These are phyloP conservation scores for Talaromyces sp. DNA, from an alignment of 2,329 filamentous ascomycete species.

Conservation along the genomic window DNA sequence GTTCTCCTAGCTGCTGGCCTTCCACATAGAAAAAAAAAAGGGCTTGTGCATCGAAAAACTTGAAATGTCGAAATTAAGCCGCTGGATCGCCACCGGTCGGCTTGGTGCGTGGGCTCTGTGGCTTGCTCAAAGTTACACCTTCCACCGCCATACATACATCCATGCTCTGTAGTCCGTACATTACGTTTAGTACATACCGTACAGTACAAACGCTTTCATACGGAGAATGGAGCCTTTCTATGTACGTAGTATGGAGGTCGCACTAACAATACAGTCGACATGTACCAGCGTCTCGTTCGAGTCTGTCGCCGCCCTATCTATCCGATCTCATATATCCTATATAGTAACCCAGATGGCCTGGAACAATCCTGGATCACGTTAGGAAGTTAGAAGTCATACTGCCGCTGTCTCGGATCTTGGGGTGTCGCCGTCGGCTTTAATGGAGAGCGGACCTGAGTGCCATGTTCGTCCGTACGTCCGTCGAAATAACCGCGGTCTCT, in stretches of 20 bases:
- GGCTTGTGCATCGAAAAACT: not conserved
- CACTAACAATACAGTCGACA: not conserved
- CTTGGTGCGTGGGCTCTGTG: slow-evolving; percentile 1
- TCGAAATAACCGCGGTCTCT: not conserved
- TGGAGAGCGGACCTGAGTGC: not conserved
- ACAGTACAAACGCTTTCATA: not conserved
- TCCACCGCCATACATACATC: not conserved
- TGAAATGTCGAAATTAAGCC: not conserved
- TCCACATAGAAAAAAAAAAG: not conserved
- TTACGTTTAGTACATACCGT: not conserved
- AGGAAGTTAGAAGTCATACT: not conserved
- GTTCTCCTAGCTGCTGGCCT: not conserved
- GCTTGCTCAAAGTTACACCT: not conserved
- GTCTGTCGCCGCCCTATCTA: not conserved
- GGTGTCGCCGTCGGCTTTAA: not conserved
- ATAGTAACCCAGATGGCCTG: not conserved
- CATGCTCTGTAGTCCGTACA: too few species aligned
- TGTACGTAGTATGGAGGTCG: too few species aligned
- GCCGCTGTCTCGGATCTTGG: not conserved
- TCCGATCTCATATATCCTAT: not conserved
- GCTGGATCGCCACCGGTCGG: not conserved
- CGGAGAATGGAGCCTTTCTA: not conserved
- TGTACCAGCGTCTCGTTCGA: not conserved
- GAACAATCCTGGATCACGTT: not conserved
- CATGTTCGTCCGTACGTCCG: not conserved